Percentiles rank a stretch among this genome's conserved stretches.
These are phyloP conservation scores for Sarcocystis neurona DNA, from an alignment of 169 alveolate genomes.

Conservation along the genomic window DNA sequence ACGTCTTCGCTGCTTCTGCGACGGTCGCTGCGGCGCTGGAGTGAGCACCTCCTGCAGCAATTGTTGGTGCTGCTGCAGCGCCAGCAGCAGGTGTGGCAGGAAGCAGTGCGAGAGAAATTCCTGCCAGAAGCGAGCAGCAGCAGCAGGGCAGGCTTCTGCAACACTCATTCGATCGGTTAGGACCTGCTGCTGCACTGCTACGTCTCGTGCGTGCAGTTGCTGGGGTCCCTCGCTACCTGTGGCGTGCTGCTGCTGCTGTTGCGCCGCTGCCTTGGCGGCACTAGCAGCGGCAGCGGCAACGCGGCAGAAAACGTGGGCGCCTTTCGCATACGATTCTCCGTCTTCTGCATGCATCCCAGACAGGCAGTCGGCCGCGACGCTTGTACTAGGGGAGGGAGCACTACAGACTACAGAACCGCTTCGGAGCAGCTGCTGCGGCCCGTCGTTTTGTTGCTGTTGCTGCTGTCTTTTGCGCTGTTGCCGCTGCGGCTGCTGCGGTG, in stretches of 20 bases:
- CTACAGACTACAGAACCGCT: too few species aligned
- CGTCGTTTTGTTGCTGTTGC: too few species aligned
- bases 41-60: too few species aligned
- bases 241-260: background rate
- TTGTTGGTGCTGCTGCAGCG: constrained; percentile 4
- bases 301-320: constrained; percentile 22
- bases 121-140: background rate
- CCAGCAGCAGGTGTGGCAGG: background rate
- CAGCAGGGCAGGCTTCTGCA: too few species aligned
- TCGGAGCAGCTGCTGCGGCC: too few species aligned
- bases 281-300: constrained; percentile 1
- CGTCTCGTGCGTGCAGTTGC: background rate
- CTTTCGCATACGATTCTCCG: constrained; percentile 39
- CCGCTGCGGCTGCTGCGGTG: too few species aligned
- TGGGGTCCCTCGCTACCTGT: background rate
- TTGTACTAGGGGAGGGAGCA: too few species aligned
- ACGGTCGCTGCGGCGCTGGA: too few species aligned
- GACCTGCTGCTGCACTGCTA: background rate
- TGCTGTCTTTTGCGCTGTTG: too few species aligned
- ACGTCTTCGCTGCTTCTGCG: too few species aligned
- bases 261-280: background rate
- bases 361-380: too few species aligned
- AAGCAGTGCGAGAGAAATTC: background rate
- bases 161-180: too few species aligned
- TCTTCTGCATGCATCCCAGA: background rate